Base-by-base conservation (phyloP, 23 red algal genomes). In the Gracilaria gracilis region DNA sequence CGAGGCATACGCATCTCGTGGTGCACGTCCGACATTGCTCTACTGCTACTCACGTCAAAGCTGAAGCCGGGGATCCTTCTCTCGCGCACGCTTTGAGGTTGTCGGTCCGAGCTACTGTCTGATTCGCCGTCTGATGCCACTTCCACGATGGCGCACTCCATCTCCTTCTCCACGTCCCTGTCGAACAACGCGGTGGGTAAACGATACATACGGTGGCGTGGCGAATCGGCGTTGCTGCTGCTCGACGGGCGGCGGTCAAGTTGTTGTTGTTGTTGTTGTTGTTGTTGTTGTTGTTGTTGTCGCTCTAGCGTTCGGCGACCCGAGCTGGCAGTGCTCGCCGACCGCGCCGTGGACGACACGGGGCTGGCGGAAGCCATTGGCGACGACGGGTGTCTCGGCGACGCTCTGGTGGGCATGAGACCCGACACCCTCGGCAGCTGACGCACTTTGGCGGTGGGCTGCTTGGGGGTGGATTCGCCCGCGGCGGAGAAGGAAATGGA, bases 141-240 rank as follows among this genome's bases (percentile, higher is more conserved):
- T 59, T 88, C 84, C 19, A 88, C 84, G 29, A 88, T 69, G 29
- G 84, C 84, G 25, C 16, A 36, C 67, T 88, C 66, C 69, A 88
- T 88, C 42, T 72, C 84, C 51, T 67, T 72, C 28, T 88, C 84
- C 36, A 88, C 84, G 50, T 88, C 84, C 19, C 65, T 28, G 32
- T 88, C 69, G 21, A 51, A 38, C 14, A 88, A 32, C 4, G 58
- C 84, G 17, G 69, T 88, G 11, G 84, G 84, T 20, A 76, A 37
- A 19, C 84, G 84, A 21, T 77, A 77, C 72, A 77, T 77, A 2
- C 23, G 9, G 21, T 46, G 17, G 6, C 27, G 72, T 8, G 72
- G 42, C 5, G 72, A 5, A 50, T 25, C 27, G 8, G 42, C 19
- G 20, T 2, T 28, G 27, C 21, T 46, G 42, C 5, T 11, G 42